phyloP scores from a whole-genome alignment of 352 stramenopile genomes.

The Pythium vanterpoolii region DNA sequence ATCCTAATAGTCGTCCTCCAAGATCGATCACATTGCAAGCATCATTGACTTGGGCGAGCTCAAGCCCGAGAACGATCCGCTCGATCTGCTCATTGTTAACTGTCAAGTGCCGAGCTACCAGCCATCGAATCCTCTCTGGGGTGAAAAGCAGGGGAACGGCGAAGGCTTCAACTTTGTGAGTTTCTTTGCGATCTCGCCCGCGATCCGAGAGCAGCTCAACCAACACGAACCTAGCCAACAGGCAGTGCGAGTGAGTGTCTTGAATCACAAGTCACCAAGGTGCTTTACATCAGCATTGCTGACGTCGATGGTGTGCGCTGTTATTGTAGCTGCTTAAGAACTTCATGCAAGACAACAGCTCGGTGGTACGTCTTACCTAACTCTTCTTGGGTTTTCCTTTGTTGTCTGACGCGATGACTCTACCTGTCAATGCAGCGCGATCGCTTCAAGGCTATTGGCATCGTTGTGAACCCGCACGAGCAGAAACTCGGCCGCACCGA shows the following conservation, averaged over 20 bases:
- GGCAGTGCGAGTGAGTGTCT: slow-evolving; percentile 38
- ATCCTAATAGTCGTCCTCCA: slow-evolving; percentile 45
- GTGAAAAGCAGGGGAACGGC: slow-evolving; percentile 69
- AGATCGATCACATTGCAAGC: slow-evolving; percentile 73
- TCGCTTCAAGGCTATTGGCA: slow-evolving; percentile 78
- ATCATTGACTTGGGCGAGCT: slow-evolving; percentile 57
- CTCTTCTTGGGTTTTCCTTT: background rate
- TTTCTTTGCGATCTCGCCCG: slow-evolving; percentile 65
- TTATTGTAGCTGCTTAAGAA: slow-evolving; percentile 33
- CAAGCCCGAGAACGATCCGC: slow-evolving; percentile 22
- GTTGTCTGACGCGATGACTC: background rate
- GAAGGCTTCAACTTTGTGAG: slow-evolving; percentile 80
- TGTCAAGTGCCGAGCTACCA: slow-evolving; percentile 84
- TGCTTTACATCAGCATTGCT: background rate
- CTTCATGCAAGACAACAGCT: slow-evolving; percentile 36
- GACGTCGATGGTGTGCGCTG: background rate
- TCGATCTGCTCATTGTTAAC: slow-evolving; percentile 80
- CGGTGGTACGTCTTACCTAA: slow-evolving; percentile 19
- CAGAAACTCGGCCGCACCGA: slow-evolving; percentile 69
- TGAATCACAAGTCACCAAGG: background rate
- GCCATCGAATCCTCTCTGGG: slow-evolving; percentile 80
- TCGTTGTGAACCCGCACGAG: slow-evolving; percentile 75
- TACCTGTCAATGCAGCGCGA: slow-evolving; percentile 41
- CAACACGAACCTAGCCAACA: slow-evolving; percentile 35
- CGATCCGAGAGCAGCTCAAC: slow-evolving; percentile 54